These are phyloP conservation scores for Mrakia hoshinonis DNA, from an alignment of 768 basidiomycete genomes.

Conservation along the genomic window DNA sequence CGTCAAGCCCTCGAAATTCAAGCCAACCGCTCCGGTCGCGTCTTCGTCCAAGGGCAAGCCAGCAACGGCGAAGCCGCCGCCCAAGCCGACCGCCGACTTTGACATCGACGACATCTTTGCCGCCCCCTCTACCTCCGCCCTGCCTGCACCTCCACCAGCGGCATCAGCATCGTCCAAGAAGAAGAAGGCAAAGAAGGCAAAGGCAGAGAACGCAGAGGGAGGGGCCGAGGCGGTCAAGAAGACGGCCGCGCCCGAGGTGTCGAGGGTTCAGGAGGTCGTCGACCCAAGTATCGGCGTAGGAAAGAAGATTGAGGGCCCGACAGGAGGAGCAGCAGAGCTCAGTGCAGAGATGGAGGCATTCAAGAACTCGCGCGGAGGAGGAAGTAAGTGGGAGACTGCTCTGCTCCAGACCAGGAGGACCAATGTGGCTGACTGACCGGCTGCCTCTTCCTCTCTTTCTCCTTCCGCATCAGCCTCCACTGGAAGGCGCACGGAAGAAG, in stretches of 20 bases:
- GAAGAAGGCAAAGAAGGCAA: constrained; percentile 31
- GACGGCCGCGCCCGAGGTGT: constrained; percentile 19
- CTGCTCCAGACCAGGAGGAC: neutral
- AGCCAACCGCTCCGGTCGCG: neutral
- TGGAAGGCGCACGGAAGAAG: constrained; percentile 41
- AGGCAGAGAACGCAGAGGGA: neutral
- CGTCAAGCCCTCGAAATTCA: constrained; percentile 4
- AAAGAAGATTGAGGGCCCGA: constrained; percentile 24
- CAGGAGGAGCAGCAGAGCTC: constrained; percentile 27
- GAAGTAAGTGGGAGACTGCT: constrained; percentile 32
- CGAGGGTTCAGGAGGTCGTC: constrained; percentile 25
- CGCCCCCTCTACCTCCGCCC: neutral
- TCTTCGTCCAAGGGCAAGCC: neutral
- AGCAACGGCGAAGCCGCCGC: neutral
- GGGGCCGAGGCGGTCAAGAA: constrained; percentile 25
- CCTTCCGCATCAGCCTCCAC: constrained; percentile 23
- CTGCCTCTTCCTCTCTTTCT: neutral
- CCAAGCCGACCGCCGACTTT: constrained; percentile 6
- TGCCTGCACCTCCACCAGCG: neutral
- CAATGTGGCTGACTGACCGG: no score
- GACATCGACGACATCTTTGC: constrained; percentile 28
- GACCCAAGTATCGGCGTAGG: constrained; percentile 28
- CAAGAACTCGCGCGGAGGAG: constrained; percentile 38
- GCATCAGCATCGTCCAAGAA: constrained; percentile 31
- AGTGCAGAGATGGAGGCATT: constrained; percentile 37